phyloP scores from a whole-genome alignment of 2,329 filamentous ascomycete species.

The Aureobasidium subglaciale region DNA sequence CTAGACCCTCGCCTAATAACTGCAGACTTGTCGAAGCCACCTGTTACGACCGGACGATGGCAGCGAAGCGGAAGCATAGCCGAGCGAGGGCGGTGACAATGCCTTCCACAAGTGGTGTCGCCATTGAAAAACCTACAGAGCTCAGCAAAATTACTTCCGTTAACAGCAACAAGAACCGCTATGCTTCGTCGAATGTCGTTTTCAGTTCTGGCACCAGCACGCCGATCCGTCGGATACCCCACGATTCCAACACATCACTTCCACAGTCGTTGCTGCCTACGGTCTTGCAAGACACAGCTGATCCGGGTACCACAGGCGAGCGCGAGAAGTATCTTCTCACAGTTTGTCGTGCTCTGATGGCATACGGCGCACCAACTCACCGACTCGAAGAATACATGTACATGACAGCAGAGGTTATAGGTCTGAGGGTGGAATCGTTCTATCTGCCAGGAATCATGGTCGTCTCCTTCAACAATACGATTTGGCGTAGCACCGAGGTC shows the following conservation, averaged over 20 bases:
- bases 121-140: neutral
- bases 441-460: slow-evolving; percentile 88
- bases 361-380: neutral
- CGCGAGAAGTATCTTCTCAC: neutral
- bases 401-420: slow-evolving; percentile 73
- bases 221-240: neutral
- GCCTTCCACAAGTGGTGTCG: neutral
- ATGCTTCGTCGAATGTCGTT: neutral
- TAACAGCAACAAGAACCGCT: neutral
- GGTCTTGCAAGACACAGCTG: neutral
- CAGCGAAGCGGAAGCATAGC: neutral
- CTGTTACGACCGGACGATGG: too few relatives aligned
- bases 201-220: neutral
- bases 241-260: neutral
- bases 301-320: neutral
- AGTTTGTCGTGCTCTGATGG: neutral
- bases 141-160: neutral
- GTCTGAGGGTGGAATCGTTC: slow-evolving; percentile 78
- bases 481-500: slow-evolving; percentile 30
- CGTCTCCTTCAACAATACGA: slow-evolving; percentile 67
- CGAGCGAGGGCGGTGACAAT: neutral
- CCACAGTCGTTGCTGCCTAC: neutral
- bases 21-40: too few relatives aligned
- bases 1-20: too few relatives aligned
- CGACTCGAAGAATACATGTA: slow-evolving; percentile 72